A percentile compares a stretch with the other conserved stretches of the same genome.
phyloP scores from a whole-genome alignment of 805 yeast genomes.

The Teunomyces gatunensis region DNA sequence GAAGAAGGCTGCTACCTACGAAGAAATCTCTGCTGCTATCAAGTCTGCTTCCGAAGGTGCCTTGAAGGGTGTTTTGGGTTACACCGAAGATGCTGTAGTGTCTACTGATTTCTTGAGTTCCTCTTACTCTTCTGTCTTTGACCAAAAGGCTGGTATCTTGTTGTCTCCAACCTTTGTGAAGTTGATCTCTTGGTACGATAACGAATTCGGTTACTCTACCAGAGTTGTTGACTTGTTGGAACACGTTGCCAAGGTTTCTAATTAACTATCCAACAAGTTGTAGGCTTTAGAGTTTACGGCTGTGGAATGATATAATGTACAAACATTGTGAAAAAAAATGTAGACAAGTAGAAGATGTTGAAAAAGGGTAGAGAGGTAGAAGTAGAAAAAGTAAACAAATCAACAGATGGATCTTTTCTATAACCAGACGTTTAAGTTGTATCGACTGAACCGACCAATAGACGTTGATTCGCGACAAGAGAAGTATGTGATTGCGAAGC shows the following conservation, averaged over 20 bases:
- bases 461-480: conserved; percentile 2
- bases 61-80: conserved; percentile 34
- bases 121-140: conserved; percentile 29
- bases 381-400: neutral
- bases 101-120: conserved; percentile 33
- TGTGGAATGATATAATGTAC: conserved; percentile 3
- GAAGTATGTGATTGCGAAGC: conserved; percentile 5
- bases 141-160: conserved; percentile 35
- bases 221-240: conserved; percentile 37
- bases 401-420: conserved; percentile 8
- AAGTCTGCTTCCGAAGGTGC: conserved; percentile 32
- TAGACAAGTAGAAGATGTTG: neutral
- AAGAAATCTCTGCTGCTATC: conserved; percentile 30
- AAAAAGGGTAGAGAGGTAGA: neutral
- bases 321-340: neutral
- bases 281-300: conserved; percentile 5
- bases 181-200: conserved; percentile 37
- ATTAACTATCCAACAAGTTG: conserved; percentile 13
- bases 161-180: conserved; percentile 35
- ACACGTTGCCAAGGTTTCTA: conserved; percentile 24
- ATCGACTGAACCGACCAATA: conserved; percentile 10
- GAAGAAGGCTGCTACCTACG: conserved; percentile 30
- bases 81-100: conserved; percentile 36
- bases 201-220: conserved; percentile 37
- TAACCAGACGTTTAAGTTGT: conserved; percentile 13